Conservation (phyloP, 192 early-diverging fungal species). For the Kappamyces sp. region DNA sequence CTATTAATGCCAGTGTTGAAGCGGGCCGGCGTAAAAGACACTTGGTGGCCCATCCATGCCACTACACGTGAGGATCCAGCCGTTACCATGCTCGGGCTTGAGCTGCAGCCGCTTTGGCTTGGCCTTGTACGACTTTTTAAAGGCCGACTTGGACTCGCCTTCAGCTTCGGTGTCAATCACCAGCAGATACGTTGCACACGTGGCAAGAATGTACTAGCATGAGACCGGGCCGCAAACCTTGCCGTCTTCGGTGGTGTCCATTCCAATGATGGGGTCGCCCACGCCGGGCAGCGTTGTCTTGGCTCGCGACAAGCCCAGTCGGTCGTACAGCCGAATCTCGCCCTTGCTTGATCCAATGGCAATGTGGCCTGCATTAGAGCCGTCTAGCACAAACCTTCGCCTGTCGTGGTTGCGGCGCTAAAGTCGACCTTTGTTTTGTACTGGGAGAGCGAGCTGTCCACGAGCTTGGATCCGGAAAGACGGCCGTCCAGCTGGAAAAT, state of each 20-base stretch:
- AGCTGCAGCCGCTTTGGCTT: slow-evolving; percentile 72
- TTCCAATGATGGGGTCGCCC: slow-evolving; percentile 81
- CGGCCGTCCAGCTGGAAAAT: slow-evolving; percentile 89
- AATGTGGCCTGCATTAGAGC: too few relatives aligned
- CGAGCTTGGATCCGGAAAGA: slow-evolving; percentile 62
- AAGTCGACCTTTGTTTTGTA: slow-evolving; percentile 71
- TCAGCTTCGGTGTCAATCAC: slow-evolving; percentile 68
- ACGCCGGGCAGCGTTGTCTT: slow-evolving; percentile 81
- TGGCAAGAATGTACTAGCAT: slow-evolving; percentile 81
- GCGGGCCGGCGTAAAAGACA: slow-evolving; percentile 78
- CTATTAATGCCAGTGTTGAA: slow-evolving; percentile 73
- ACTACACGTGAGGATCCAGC: too few relatives aligned
- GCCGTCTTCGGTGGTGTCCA: slow-evolving; percentile 85
- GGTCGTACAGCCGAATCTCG: slow-evolving; percentile 80
- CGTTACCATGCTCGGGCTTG: slow-evolving; percentile 82
- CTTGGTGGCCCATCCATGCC: slow-evolving; percentile 59
- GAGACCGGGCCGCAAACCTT: too few relatives aligned
- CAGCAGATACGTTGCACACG: slow-evolving; percentile 78
- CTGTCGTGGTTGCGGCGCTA: slow-evolving; percentile 66
- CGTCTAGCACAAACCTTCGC: too few relatives aligned
- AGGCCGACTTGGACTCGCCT: slow-evolving; percentile 43
- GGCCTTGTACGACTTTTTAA: slow-evolving; percentile 59
- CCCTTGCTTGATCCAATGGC: slow-evolving; percentile 79
- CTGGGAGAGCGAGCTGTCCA: slow-evolving; percentile 59
- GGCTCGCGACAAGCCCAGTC: slow-evolving; percentile 69